Base-by-base conservation (phyloP, 2,329 filamentous ascomycete species). In the Parafenestella ontariensis region DNA sequence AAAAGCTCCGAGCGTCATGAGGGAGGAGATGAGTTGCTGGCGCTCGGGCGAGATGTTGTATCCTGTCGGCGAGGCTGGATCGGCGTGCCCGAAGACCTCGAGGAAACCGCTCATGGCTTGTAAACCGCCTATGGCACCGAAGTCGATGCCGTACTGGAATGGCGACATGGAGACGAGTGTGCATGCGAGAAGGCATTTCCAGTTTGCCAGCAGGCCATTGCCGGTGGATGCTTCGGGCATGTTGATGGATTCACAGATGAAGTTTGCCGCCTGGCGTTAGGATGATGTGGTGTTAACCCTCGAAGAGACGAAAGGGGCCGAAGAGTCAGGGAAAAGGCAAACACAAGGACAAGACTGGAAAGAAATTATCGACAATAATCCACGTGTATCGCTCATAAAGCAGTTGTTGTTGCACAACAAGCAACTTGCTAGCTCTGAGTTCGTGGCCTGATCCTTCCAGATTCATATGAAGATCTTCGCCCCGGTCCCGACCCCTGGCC, bases 61-160 rank as follows among this genome's bases (percentile, higher is more conserved):
- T 1, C 78, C 79, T 9, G 77, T 73, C 1, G 74, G 54, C 3
- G 37, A 52, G 1, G 37, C 3, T 56, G 77, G 54, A 59, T 70
- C 65, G 18, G 49, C 33, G 46, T 74, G 61, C 5, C 73, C 71
- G 45, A 72, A 76, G 26, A 74, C 78, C 66, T 77, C 68, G 5
- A 82, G 73, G 45, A 83, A 83, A 13, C 80, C 81, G 2, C 73
- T 66, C 81, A 82, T 83, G 54, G 81, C 81, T 65, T 83, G 81
- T 1, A 83, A 62, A 34, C 81, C 80, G 23, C 79, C 79, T 45
- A 83, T 83, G 20, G 82, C 68, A 20, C 81, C 80, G 59, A 83
- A 83, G 57, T 83, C 80, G 39, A 81, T 70, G 24, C 81, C 81
- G 64, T 83, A 83, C 54, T 83, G 81, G 56, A 83, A 83, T 0